Evolutionary conservation across 2,329 filamentous ascomycete species (phyloP), one percentile per base, ranked within the genome.

Genomic region (Fusarium sp.): DNA sequence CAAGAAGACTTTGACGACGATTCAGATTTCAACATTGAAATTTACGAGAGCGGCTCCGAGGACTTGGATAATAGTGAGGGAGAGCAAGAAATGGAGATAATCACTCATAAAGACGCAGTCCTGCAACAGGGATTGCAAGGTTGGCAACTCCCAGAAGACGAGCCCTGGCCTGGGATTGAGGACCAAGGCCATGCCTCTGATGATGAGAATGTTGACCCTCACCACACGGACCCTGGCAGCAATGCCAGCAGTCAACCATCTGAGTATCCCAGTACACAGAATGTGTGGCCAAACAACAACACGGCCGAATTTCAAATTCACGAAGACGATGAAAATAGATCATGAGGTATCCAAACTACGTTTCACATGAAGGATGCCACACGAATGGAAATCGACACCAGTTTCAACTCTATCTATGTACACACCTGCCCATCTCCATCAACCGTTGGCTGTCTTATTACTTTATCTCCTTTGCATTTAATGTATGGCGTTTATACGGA

Each of bases 101-200:
- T 74, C 52, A 63, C 75, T 39, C 74, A 76, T 32, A 66, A 67
- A 9, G 71, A 72, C 34, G 44, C 62, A 9, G 32, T 62, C 19
- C 24, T 45, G 43, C 65, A 55, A 20, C 63, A 68, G 55, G 71
- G 70, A 52, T 74, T 75, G 28, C 74, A 74, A 14, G 65, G 68
- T 43, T 72, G 73, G 64, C 77, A 74, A 57, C 66, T 79, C 23
- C 84, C 84, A 1, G 85, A 88, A 69, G 86, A 88, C 61, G 83
- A 87, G 60, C 81, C 82, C 3, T 86, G 85, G 84, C 83, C 81
- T 1, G 86, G 86, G 10, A 85, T 88, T 47, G 85, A 87, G 62
- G 85, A 85, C 56, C 77, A 77, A 52, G 81, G 80, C 17, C 73
- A 76, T 42, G 78, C 80, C 65, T 81, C 79, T 1, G 82, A 87